phyloP scores from a whole-genome alignment of 441 rosid genomes.

The Theobroma grandiflorum region DNA sequence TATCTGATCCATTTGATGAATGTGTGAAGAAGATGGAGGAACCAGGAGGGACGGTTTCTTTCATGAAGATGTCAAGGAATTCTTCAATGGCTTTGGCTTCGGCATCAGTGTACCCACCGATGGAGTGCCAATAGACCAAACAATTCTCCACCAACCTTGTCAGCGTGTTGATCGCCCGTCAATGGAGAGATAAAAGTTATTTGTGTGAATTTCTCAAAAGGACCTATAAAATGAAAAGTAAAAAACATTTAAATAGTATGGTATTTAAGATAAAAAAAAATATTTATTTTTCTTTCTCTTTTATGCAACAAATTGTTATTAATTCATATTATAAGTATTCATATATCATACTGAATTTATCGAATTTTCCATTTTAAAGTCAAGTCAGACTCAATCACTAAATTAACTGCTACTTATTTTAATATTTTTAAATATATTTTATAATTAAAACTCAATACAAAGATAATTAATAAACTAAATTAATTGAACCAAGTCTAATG shows the following conservation, averaged over 20 bases:
- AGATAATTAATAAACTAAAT: no score
- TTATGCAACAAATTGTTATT: no score
- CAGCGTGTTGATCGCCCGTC: conserved; percentile 74
- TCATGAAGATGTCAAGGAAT: conserved; percentile 59
- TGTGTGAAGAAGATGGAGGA: conserved; percentile 57
- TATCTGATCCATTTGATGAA: conserved; percentile 55
- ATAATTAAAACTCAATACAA: no score
- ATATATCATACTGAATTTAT: no score
- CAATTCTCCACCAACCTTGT: conserved; percentile 83
- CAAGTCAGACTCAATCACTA: no score
- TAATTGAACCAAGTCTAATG: no score
- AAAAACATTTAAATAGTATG: no score
- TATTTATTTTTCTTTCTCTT: no score
- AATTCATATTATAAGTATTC: no score
- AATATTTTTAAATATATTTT: no score
- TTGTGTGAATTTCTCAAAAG: conserved; percentile 64
- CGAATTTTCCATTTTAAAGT: no score
- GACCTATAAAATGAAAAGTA: conserved; percentile 39
- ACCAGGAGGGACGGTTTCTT: conserved; percentile 66
- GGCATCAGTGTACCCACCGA: conserved; percentile 68
- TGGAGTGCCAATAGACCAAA: conserved; percentile 64
- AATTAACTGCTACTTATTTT: no score
- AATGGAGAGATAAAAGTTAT: conserved; percentile 78
- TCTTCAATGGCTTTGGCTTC: conserved; percentile 80
- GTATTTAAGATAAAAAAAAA: neutral